A percentile compares a stretch with the other conserved stretches of the same genome.
Evolutionary conservation across 2,329 filamentous ascomycete genomes (phyloP).

Genomic region (Trichoderma breve): DNA sequence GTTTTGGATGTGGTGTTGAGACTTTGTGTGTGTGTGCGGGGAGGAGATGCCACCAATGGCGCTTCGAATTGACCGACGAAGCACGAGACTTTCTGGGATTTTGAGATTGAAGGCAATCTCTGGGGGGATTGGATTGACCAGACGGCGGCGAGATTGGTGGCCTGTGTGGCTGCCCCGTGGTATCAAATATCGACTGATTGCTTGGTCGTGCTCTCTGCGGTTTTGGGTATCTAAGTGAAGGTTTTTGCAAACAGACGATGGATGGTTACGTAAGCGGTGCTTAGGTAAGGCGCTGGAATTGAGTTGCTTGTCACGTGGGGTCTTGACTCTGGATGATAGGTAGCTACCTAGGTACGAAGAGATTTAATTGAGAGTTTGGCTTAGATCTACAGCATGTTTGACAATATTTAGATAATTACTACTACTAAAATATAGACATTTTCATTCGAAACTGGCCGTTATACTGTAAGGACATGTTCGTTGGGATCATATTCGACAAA

Average conservation of each 20-base stretch:
- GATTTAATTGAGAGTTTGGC: neutral
- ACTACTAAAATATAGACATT: neutral
- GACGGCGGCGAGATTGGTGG: slow-evolving; percentile 20
- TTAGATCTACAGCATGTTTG: neutral
- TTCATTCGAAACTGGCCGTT: neutral
- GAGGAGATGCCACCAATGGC: neutral
- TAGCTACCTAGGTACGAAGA: too few species aligned
- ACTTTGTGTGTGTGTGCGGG: neutral
- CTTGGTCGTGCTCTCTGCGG: neutral
- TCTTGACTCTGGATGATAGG: too few species aligned
- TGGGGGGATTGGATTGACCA: neutral
- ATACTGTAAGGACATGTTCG: neutral
- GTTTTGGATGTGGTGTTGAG: neutral
- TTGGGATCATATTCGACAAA: neutral
- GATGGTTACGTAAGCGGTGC: neutral
- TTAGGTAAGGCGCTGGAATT: neutral
- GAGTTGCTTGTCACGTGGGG: neutral
- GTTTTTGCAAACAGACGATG: neutral
- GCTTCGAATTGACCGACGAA: neutral
- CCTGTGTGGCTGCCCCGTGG: neutral
- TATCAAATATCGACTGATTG: neutral
- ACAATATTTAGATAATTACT: neutral
- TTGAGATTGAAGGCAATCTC: neutral
- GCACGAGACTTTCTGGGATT: neutral
- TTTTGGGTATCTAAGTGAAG: neutral